Base-by-base conservation (phyloP, 1,139 yeast genomes). In the Suhomyces guaymorum region DNA sequence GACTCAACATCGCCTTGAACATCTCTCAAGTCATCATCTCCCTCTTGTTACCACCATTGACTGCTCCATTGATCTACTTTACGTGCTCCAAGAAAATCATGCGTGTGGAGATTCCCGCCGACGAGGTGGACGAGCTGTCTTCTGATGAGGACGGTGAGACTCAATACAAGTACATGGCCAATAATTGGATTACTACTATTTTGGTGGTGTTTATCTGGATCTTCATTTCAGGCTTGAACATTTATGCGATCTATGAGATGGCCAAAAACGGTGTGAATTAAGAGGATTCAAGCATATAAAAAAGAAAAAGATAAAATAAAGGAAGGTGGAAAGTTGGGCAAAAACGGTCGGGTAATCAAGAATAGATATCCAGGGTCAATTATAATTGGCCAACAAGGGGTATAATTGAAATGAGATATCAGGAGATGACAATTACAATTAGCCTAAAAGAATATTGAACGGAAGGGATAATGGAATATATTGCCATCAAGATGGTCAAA, bases 21-120 rank as follows among this genome's bases (percentile, higher is more conserved):
- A 76, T 85, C 3, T 80, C 89, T 0, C 94, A 84, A 55, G 92
- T 84, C 24, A 76, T 83, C 4, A 63, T 84, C 35, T 80, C 88
- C 31, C 67, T 84, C 42, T 69, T 83, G 30, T 63, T 84, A 35
- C 92, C 94, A 5, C 75, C 83, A 42, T 86, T 83, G 10, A 74
- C 83, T 30, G 92, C 90, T 2, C 94, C 92, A 7, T 66, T 84
- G 52, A 71, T 84, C 37, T 82, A 78, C 55, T 81, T 84, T 51
- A 84, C 92, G 1, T 73, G 82, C 38, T 71, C 64, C 32, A 75
- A 75, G 46, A 63, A 74, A 37, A 78, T 73, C 41, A 80, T 78
- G 83, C 67, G 73, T 4, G 84, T 80, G 12, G 57, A 60, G 62
- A 55, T 43, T 42, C 55, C 31, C 36, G 51, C 25, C 35, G 48